These are phyloP conservation scores for Postia placenta DNA, from an alignment of 768 basidiomycete genomes.

Conservation along the genomic window DNA sequence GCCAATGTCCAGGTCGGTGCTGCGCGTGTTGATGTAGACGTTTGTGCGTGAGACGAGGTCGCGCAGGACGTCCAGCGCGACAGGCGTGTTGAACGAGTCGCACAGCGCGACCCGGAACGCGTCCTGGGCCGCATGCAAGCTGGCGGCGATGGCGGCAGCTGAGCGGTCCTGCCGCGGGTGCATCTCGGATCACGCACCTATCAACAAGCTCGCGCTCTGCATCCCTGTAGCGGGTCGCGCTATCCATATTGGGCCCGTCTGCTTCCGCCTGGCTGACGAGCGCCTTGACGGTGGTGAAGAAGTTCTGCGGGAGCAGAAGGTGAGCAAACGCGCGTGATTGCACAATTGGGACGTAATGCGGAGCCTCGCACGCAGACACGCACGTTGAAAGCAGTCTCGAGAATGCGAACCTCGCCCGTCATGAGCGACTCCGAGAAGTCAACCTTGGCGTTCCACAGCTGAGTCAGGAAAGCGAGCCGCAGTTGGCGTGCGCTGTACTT, in stretches of 20 bases:
- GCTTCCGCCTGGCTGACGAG: constrained; percentile 54
- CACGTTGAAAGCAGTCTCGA: constrained; percentile 85
- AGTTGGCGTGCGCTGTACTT: constrained; percentile 83
- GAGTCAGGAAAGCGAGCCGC: constrained; percentile 84
- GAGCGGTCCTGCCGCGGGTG: neutral
- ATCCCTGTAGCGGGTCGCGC: constrained; percentile 57
- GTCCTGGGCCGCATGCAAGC: constrained; percentile 67
- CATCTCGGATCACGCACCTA: constrained; percentile 37
- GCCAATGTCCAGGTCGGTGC: constrained; percentile 51
- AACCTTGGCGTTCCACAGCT: constrained; percentile 87
- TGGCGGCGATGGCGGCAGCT: constrained; percentile 23
- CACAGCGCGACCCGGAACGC: constrained; percentile 83
- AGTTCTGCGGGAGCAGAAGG: constrained; percentile 65
- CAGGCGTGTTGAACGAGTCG: constrained; percentile 96
- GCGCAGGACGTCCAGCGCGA: constrained; percentile 66
- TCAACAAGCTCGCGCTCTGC: constrained; percentile 64
- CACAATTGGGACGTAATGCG: neutral
- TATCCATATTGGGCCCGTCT: constrained; percentile 46
- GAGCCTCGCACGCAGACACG: constrained; percentile 20
- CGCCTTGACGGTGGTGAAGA: constrained; percentile 86
- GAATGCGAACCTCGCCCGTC: constrained; percentile 81
- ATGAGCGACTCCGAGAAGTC: constrained; percentile 91
- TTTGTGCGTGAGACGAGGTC: constrained; percentile 84
- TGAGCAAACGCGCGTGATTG: neutral
- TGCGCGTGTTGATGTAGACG: constrained; percentile 73